phyloP scores from a whole-genome alignment of 345 rosid genomes.

The Corchorus capsularis region DNA sequence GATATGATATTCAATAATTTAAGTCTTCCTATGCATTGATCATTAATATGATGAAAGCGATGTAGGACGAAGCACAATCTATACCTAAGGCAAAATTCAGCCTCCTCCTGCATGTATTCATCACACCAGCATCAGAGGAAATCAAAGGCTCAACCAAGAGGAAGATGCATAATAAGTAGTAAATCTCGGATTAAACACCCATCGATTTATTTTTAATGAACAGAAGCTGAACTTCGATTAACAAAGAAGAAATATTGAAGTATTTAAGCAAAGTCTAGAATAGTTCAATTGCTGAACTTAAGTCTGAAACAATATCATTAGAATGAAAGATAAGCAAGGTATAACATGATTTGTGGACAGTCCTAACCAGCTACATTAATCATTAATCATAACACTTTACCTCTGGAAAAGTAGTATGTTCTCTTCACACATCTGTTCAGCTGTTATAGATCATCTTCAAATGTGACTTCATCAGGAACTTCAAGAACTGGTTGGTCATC shows the following conservation, averaged over 20 bases:
- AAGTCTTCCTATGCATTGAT: too few species aligned
- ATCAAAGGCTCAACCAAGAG: neutral
- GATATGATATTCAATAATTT: too few species aligned
- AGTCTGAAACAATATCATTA: neutral
- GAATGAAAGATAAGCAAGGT: neutral
- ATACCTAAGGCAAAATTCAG: too few species aligned
- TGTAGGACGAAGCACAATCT: too few species aligned
- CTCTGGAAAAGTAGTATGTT: constrained; percentile 68
- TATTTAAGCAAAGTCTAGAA: neutral
- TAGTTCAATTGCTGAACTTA: neutral
- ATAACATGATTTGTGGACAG: neutral
- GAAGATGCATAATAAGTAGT: too few species aligned
- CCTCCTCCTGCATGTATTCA: too few species aligned
- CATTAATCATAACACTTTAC: constrained; percentile 34
- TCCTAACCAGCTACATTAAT: constrained; percentile 16
- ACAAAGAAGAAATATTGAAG: neutral
- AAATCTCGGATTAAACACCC: neutral
- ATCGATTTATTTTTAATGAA: neutral
- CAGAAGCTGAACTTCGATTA: neutral
- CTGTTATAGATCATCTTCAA: constrained; percentile 37
- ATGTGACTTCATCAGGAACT: constrained; percentile 20
- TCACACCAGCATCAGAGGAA: too few species aligned
- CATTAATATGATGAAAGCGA: too few species aligned
- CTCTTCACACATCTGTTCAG: constrained; percentile 64
- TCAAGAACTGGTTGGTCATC: constrained; percentile 19